These are phyloP conservation scores for Paecilomyces variotii DNA, from an alignment of 2,329 filamentous ascomycete genomes.

Conservation along the genomic window DNA sequence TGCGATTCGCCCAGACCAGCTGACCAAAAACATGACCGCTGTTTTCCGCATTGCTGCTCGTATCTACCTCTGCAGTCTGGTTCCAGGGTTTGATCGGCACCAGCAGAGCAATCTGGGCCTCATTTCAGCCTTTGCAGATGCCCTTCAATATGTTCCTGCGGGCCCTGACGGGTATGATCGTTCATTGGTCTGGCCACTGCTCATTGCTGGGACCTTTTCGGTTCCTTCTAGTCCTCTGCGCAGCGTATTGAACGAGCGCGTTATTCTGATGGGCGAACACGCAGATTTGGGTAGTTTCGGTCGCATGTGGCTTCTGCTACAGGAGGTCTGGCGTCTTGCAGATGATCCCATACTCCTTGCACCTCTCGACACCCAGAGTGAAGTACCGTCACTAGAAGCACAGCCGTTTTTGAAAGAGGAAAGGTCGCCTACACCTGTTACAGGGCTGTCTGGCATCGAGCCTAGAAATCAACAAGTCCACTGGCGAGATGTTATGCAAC, in stretches of 20 bases:
- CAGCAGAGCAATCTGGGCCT: slow-evolving; percentile 68
- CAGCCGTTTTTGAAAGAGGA: slow-evolving; percentile 13
- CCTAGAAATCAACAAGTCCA: slow-evolving; percentile 58
- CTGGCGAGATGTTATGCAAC: slow-evolving; percentile 91
- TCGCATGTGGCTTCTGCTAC: slow-evolving; percentile 67
- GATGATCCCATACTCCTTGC: slow-evolving; percentile 45
- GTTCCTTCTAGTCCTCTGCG: slow-evolving; percentile 67
- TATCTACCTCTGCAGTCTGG: slow-evolving; percentile 93
- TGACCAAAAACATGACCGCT: slow-evolving; percentile 79
- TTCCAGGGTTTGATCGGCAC: slow-evolving; percentile 74
- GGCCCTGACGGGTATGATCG: slow-evolving; percentile 80
- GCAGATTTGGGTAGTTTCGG: slow-evolving; percentile 78
- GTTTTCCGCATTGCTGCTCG: slow-evolving; percentile 87
- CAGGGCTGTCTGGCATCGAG: slow-evolving; percentile 8
- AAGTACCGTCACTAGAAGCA: slow-evolving; percentile 3
- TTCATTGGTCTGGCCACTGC: slow-evolving; percentile 85
- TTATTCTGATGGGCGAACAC: slow-evolving; percentile 66
- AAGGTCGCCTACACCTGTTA: slow-evolving; percentile 9
- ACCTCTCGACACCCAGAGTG: slow-evolving; percentile 1
- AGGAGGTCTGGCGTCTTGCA: slow-evolving; percentile 72
- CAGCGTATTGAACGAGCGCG: slow-evolving; percentile 65
- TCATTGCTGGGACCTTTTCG: slow-evolving; percentile 76
- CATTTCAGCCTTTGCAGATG: slow-evolving; percentile 66
- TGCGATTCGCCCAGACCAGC: slow-evolving; percentile 69
- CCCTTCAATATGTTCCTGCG: slow-evolving; percentile 73